Conservation (phyloP, 129 eudicot species). For the Sambucus nigra region DNA sequence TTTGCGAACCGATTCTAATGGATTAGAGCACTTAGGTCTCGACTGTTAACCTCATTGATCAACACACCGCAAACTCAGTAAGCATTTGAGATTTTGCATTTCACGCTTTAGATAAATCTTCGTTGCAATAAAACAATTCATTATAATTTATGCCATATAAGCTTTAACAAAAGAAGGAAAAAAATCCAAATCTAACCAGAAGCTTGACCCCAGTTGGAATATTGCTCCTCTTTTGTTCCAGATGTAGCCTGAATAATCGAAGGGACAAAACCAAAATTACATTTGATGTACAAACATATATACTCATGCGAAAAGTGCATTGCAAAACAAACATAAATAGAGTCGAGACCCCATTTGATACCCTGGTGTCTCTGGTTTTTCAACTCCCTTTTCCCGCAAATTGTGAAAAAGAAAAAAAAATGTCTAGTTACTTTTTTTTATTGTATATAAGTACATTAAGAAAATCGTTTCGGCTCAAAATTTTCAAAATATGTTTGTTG, state of each 20-base stretch:
- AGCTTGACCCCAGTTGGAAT: conserved; percentile 44
- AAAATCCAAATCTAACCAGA: conserved; percentile 40
- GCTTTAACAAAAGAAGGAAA: background rate
- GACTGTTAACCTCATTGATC: background rate
- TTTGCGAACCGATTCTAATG: too few relatives aligned
- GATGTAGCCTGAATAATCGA: conserved; percentile 50
- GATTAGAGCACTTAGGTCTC: too few relatives aligned
- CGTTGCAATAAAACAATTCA: conserved; percentile 3
- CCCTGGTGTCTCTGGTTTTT: too few relatives aligned
- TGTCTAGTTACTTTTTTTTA: background rate
- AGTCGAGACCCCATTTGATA: background rate
- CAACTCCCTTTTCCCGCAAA: too few relatives aligned
- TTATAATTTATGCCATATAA: conserved; percentile 5
- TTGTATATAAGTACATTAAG: too few relatives aligned
- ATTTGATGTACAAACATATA: background rate
- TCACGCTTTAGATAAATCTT: background rate
- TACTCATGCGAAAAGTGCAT: background rate
- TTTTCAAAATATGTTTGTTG: too few relatives aligned
- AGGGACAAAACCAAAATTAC: conserved; percentile 3
- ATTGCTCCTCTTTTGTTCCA: conserved; percentile 32
- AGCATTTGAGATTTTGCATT: background rate
- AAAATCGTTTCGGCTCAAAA: too few relatives aligned
- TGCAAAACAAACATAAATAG: background rate
- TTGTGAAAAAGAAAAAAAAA: background rate
- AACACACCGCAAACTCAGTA: background rate